phyloP scores from a whole-genome alignment of 1,284 basidiomycete species.

The Termitomyces sp. region DNA sequence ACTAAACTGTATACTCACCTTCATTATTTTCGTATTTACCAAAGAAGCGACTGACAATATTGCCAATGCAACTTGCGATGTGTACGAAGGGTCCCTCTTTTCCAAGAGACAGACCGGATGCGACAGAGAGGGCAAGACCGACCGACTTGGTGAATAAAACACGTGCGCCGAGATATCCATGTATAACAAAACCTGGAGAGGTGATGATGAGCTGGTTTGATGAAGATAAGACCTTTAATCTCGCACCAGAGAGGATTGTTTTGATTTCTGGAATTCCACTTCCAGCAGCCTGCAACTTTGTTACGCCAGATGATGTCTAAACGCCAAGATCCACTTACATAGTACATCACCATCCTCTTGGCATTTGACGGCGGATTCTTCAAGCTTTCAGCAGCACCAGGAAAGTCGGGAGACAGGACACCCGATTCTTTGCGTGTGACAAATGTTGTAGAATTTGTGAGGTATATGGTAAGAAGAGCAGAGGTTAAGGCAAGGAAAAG shows the following conservation, averaged over 20 bases:
- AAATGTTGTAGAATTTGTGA: slow-evolving; percentile 87
- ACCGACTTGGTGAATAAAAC: slow-evolving; percentile 90
- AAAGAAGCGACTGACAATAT: slow-evolving; percentile 87
- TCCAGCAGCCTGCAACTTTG: slow-evolving; percentile 69
- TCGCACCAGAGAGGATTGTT: slow-evolving; percentile 82
- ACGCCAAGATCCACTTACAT: slow-evolving; percentile 45
- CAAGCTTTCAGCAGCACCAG: slow-evolving; percentile 21
- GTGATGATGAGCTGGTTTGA: not conserved
- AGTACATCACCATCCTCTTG: slow-evolving; percentile 76
- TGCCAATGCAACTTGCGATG: slow-evolving; percentile 92
- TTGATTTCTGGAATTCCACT: slow-evolving; percentile 98
- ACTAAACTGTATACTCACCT: slow-evolving; percentile 39
- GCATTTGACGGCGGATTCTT: slow-evolving; percentile 21
- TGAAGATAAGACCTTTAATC: not conserved
- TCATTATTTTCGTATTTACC: slow-evolving; percentile 92
- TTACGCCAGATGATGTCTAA: slow-evolving; percentile 4
- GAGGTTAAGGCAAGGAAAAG: slow-evolving; percentile 69
- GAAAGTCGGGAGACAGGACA: slow-evolving; percentile 54
- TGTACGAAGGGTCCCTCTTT: slow-evolving; percentile 98
- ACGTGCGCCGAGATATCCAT: slow-evolving; percentile 90
- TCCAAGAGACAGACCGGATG: slow-evolving; percentile 84
- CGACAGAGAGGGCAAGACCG: slow-evolving; percentile 87
- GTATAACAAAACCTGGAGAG: slow-evolving; percentile 85
- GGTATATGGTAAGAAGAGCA: slow-evolving; percentile 76
- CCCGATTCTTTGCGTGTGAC: slow-evolving; percentile 83